Evolutionary conservation across 768 basidiomycete species (phyloP), one percentile per base, ranked within the genome.

Genomic region (Gloeophyllum trabeum): DNA sequence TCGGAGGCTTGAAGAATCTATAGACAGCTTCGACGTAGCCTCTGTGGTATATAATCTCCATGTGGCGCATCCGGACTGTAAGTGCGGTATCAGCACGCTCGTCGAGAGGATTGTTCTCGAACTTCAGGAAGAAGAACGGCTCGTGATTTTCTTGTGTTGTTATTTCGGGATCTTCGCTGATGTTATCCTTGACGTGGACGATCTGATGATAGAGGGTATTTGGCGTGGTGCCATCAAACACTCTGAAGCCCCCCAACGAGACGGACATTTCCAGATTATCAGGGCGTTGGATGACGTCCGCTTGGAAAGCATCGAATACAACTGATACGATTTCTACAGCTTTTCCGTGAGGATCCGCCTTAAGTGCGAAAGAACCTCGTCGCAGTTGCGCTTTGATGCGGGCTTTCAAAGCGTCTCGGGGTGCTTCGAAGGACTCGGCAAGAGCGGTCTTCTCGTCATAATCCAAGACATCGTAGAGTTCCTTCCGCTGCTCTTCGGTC

Each of bases 41-140:
- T 54, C 69, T 77, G 56, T 97, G 91, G 56, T 99, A 99, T 32
- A 99, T 86, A 48, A 99, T 83, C 61, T 98, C 94, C 80, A 94
- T 85, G 52, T 94, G 85, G 7, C 88, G 77, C 86, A 97, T 85
- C 43, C 79, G 81, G 37, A 93, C 75, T 10, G 84, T 86, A 41
- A 99, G 65, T 1, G 85, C 89, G 52, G 73, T 94, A 56, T 98
- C 94, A 20, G 96, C 91, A 35, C 88, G 77, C 41, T 82, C 79
- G 57, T 96, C 90, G 30, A 97, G 65, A 6, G 94, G 96, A 48
- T 86, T 91, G 44, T 80, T 81, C 63, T 98, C 96, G 50, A 92
- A 85, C 55, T 87, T 89, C 52, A 93, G 64, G 51, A 76, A 87
- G 61, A 99, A 90, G 68, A 99, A 97, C 2, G 77, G 71, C 5